Conservation (phyloP, 371 early-diverging fungal genomes). For the Chytridiales sp. region DNA sequence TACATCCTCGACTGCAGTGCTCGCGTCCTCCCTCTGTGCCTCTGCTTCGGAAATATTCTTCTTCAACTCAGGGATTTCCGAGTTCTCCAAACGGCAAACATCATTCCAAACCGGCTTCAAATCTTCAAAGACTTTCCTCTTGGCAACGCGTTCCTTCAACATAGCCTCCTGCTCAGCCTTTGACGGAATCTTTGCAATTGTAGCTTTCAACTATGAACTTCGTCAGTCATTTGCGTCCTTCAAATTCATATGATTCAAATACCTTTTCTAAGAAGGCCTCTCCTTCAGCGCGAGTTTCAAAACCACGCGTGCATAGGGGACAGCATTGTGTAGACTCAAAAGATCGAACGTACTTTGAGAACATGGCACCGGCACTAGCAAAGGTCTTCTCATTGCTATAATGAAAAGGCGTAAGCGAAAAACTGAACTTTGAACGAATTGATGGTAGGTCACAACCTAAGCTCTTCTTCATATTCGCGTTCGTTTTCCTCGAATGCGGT, state of each 20-base stretch:
- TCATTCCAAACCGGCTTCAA: slow-evolving; percentile 51
- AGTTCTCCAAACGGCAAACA: slow-evolving; percentile 37
- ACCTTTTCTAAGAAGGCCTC: slow-evolving; percentile 56
- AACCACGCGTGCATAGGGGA: slow-evolving; percentile 70
- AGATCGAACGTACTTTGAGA: slow-evolving; percentile 55
- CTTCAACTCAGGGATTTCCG: slow-evolving; percentile 43
- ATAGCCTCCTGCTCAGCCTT: background rate
- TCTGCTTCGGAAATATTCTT: slow-evolving; percentile 40
- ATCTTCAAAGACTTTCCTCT: slow-evolving; percentile 39
- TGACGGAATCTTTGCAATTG: slow-evolving; percentile 11
- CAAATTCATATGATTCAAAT: background rate
- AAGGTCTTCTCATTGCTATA: slow-evolving; percentile 20
- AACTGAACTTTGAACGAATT: slow-evolving; percentile 19
- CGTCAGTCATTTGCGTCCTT: background rate
- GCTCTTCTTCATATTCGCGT: slow-evolving; percentile 24
- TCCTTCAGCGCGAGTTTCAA: slow-evolving; percentile 49
- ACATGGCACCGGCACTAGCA: slow-evolving; percentile 55
- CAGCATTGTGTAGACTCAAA: slow-evolving; percentile 57
- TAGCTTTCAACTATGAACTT: slow-evolving; percentile 10
- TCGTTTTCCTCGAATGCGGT: slow-evolving; percentile 28
- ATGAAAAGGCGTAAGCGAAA: background rate
- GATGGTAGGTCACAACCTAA: slow-evolving; percentile 6
- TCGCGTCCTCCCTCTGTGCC: slow-evolving; percentile 7
- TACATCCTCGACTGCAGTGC: slow-evolving; percentile 26
- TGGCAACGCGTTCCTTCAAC: slow-evolving; percentile 27